Conservation (phyloP, 75 land plant species). For the Picea glauca region DNA sequence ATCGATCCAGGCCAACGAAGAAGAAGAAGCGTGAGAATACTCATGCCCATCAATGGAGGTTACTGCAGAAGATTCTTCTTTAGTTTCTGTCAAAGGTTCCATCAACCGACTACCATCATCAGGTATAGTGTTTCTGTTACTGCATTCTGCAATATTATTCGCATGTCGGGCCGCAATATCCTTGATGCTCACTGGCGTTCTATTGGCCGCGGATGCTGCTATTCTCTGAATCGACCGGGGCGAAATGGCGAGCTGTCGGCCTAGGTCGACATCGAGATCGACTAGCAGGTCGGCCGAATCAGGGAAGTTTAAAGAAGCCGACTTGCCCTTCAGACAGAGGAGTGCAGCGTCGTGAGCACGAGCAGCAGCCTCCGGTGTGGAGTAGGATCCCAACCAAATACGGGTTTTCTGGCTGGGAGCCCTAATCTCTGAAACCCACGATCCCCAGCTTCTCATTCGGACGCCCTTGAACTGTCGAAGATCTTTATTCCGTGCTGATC, state of each 20-base stretch:
- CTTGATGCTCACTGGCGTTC: too few relatives aligned
- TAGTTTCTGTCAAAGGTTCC: not conserved
- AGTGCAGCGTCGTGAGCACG: slow-evolving; percentile 86
- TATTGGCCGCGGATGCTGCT: slow-evolving; percentile 27
- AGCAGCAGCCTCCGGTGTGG: slow-evolving; percentile 81
- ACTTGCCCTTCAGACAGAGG: slow-evolving; percentile 61
- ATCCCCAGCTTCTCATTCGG: slow-evolving; percentile 83
- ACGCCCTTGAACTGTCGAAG: slow-evolving; percentile 49
- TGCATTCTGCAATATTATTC: too few relatives aligned
- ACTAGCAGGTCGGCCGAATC: not conserved
- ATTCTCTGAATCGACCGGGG: slow-evolving; percentile 32
- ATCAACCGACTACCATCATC: not conserved
- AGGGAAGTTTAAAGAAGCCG: slow-evolving; percentile 65
- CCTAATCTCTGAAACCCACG: slow-evolving; percentile 83
- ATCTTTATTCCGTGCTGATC: too few relatives aligned
- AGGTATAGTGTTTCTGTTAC: not conserved
- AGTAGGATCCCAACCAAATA: slow-evolving; percentile 83
- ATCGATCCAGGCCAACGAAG: not conserved
- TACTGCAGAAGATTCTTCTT: not conserved
- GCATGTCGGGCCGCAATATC: too few relatives aligned
- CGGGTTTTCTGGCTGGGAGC: slow-evolving; percentile 77
- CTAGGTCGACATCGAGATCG: too few relatives aligned
- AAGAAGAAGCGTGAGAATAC: not conserved
- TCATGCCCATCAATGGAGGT: not conserved
- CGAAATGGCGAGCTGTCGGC: slow-evolving; percentile 9